Conservation (phyloP, 768 basidiomycete species). For the Paxillus ammoniavirescens region DNA sequence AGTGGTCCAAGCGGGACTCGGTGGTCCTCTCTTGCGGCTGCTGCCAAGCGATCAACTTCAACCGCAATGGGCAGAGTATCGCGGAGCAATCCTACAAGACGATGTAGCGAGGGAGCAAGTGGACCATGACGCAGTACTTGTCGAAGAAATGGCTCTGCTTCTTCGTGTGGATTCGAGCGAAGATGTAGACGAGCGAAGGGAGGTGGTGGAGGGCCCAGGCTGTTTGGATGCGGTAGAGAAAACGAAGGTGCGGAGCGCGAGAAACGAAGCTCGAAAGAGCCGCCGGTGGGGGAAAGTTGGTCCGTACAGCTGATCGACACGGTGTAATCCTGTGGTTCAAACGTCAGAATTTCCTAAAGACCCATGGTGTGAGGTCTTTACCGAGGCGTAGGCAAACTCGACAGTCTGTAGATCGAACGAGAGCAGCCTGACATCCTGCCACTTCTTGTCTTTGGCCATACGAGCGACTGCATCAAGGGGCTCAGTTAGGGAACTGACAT, state of each 20-base stretch:
- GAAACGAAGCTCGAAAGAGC: constrained; percentile 73
- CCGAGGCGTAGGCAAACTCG: constrained; percentile 79
- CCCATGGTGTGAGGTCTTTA: constrained; percentile 24
- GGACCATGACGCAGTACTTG: constrained; percentile 67
- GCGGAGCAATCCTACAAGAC: constrained; percentile 65
- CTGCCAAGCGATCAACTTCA: constrained; percentile 58
- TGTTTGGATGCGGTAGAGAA: constrained; percentile 10
- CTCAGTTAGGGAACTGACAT: background rate
- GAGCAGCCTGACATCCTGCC: constrained; percentile 76
- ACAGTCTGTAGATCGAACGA: constrained; percentile 92
- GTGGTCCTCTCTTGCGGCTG: constrained; percentile 30
- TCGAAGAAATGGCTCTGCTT: constrained; percentile 74
- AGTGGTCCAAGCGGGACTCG: constrained; percentile 1
- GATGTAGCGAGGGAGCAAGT: constrained; percentile 62
- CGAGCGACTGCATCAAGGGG: constrained; percentile 58
- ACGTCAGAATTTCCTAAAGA: background rate
- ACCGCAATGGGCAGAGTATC: constrained; percentile 77
- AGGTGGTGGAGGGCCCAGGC: constrained; percentile 27
- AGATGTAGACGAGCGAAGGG: constrained; percentile 27
- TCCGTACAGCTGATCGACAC: constrained; percentile 79
- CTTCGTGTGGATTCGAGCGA: constrained; percentile 70
- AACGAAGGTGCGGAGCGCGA: constrained; percentile 41
- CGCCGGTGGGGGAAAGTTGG: constrained; percentile 64
- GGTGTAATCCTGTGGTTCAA: constrained; percentile 56
- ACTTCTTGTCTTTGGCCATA: constrained; percentile 71